Evolutionary conservation across 768 basidiomycete genomes (phyloP).

Genomic region (Leccinum uliginosum): DNA sequence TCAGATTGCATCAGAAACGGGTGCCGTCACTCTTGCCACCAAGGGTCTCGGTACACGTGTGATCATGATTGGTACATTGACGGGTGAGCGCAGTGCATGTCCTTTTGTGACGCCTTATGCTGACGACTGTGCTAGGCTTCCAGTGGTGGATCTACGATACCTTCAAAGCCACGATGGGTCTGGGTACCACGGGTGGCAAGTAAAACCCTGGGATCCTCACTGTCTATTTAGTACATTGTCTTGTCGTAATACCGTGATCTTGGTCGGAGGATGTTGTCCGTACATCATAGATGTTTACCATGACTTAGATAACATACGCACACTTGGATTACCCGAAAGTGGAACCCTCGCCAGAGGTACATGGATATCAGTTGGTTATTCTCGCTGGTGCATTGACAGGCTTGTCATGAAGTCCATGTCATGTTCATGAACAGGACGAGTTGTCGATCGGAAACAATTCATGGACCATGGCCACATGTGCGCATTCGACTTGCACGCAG

Average conservation of each 20-base stretch:
- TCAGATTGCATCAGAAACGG: constrained; percentile 65
- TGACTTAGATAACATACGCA: background rate
- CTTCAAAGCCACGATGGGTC: constrained; percentile 79
- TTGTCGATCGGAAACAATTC: no score
- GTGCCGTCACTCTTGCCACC: constrained; percentile 59
- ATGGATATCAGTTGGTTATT: no score
- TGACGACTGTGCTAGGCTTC: constrained; percentile 51
- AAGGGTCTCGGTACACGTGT: constrained; percentile 87
- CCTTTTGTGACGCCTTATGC: background rate
- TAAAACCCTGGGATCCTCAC: constrained; percentile 33
- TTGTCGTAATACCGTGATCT: constrained; percentile 5
- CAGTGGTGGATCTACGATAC: constrained; percentile 93
- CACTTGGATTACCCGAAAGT: background rate
- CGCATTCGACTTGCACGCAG: no score
- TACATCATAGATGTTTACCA: constrained; percentile 6
- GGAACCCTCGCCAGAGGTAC: background rate
- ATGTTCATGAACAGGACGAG: no score
- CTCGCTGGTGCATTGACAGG: no score
- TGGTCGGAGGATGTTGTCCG: background rate
- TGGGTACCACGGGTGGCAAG: constrained; percentile 86
- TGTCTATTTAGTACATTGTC: background rate
- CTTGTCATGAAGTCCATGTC: no score
- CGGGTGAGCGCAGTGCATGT: constrained; percentile 26
- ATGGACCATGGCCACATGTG: no score
- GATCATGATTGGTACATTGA: constrained; percentile 69